phyloP scores from a whole-genome alignment of 495 filamentous ascomycete genomes.

The Evansstolkia leycettana region DNA sequence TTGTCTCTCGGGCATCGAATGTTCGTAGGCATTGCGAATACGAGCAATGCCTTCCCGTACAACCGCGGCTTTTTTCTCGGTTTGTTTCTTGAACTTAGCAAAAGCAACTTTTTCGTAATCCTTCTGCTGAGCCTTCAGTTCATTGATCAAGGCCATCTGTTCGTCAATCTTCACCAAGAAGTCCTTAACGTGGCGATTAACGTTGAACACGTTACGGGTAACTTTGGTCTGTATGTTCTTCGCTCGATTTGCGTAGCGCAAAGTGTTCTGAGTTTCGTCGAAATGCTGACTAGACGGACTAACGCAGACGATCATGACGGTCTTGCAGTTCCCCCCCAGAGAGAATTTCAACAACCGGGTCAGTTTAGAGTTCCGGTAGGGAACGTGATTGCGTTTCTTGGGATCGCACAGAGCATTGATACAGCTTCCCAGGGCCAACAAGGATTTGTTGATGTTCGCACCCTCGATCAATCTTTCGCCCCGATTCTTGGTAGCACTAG shows the following conservation, averaged over 20 bases:
- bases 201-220: slow-evolving; percentile 96
- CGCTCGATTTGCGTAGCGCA: slow-evolving; percentile 93
- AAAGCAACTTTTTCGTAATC: slow-evolving; percentile 80
- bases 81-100: slow-evolving; percentile 78
- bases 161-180: slow-evolving; percentile 97
- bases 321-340: slow-evolving; percentile 94
- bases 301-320: slow-evolving; percentile 99
- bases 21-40: slow-evolving; percentile 73
- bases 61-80: slow-evolving; percentile 65
- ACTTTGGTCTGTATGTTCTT: slow-evolving; percentile 99
- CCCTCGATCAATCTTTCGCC: slow-evolving; percentile 87
- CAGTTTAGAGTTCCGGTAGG: slow-evolving; percentile 95
- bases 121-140: slow-evolving; percentile 83
- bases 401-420: slow-evolving; percentile 98
- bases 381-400: slow-evolving; percentile 84
- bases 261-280: slow-evolving; percentile 96
- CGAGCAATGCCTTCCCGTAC: slow-evolving; percentile 73
- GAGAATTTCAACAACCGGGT: slow-evolving; percentile 95
- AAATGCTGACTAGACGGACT: slow-evolving; percentile 95
- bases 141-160: slow-evolving; percentile 85
- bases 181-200: slow-evolving; percentile 97
- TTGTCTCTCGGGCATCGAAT: slow-evolving; percentile 63
- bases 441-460: slow-evolving; percentile 98
- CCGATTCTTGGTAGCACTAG: slow-evolving; percentile 92
- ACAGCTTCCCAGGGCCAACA: slow-evolving; percentile 90